Evolutionary conservation across 2,329 filamentous ascomycete species (phyloP), one percentile per base, ranked within the genome.

Genomic region (Monilinia laxa): DNA sequence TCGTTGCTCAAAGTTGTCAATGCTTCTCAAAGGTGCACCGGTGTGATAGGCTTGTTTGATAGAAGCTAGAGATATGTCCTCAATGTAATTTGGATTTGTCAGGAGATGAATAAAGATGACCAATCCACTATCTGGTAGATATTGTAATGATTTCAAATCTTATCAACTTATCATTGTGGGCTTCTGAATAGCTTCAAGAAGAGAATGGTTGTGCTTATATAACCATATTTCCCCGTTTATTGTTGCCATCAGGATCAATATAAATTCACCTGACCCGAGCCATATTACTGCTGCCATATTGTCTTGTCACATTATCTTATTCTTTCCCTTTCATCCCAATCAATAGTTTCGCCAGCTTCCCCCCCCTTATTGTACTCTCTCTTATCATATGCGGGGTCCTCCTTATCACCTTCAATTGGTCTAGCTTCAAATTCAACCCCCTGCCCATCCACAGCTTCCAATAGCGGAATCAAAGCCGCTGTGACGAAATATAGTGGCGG

Each of bases 401-500:
- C 31, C 31, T 47, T 59, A 59, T 59, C 56, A 47, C 2, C 25
- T 16, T 47, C 38, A n/a, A 53, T 12, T 18, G 14, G 2, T 18
- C 42, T 20, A 47, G 42, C 42, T 31, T 16, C 25, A 20, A 20
- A 31, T 18, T 35, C 23, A 6, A 31, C 6, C 25, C 25, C 51
- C 51, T 18, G 23, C 31, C 57, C 16, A 18, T 11, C 25, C 42
- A 31, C 57, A 6, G 1, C 42, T 49, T 59, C 11, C 20, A 1
- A 35, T n/a, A 11, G 42, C 42, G 57, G 57, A 60, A 60, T 11
- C 12, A 60, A 60, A 60, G 20, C 57, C 57, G 57, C 57, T 49
- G 42, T 49, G 57, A 49, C 28, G 57, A 49, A 60, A 49, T 23
- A 16, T 35, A 14, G 18, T 60, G 57, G 57, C 57, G 57, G 42